phyloP scores from a whole-genome alignment of 129 eudicot species.

The Gnaphalium uliginosum region DNA sequence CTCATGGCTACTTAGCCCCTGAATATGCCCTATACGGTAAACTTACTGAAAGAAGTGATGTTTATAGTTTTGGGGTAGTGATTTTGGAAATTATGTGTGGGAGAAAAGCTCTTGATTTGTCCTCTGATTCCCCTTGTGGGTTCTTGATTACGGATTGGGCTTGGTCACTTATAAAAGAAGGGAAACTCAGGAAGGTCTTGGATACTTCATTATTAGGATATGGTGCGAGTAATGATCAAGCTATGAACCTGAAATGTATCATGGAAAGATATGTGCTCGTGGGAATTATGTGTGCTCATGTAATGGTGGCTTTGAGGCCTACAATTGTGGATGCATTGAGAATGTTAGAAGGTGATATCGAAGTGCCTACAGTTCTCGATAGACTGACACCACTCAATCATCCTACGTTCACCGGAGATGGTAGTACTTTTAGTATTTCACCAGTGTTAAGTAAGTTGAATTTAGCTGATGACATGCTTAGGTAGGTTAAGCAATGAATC shows the following conservation, averaged over 20 bases:
- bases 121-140: constrained; percentile 49
- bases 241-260: constrained; percentile 56
- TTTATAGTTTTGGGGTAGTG: constrained; percentile 82
- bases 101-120: constrained; percentile 73
- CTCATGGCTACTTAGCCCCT: constrained; percentile 85
- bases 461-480: constrained; percentile 68
- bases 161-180: constrained; percentile 72
- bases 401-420: constrained; percentile 50
- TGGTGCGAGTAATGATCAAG: constrained; percentile 28
- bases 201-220: constrained; percentile 47
- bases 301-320: constrained; percentile 84
- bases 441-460: constrained; percentile 59
- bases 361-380: constrained; percentile 71
- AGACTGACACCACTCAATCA: constrained; percentile 69
- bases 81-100: constrained; percentile 84
- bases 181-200: constrained; percentile 45
- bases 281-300: constrained; percentile 89
- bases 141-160: constrained; percentile 84
- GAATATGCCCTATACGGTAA: constrained; percentile 85
- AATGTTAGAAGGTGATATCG: constrained; percentile 89
- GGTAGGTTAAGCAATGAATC: constrained; percentile 35
- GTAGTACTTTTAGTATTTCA: constrained; percentile 57
- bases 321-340: constrained; percentile 69
- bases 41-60: constrained; percentile 77
- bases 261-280: constrained; percentile 79